Percentiles rank a stretch among this genome's conserved stretches.
Conservation (phyloP, 352 stramenopile genomes). For the Globisporangium okanoganense region DNA sequence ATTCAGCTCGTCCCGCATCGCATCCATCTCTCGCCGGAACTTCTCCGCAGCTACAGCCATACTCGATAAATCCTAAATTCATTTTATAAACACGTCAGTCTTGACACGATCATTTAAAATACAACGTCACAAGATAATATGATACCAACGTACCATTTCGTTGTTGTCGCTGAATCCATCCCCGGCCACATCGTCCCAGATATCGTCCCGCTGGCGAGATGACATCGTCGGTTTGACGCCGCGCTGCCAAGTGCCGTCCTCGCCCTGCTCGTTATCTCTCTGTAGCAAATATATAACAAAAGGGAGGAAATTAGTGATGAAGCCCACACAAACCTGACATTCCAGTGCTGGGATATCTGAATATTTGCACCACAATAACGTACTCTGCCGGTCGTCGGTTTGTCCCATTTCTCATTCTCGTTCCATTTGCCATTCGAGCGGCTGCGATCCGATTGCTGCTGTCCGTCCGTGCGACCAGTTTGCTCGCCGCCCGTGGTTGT, state of each 20-base stretch:
- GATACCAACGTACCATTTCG: conserved; percentile 44
- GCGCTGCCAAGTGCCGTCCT: conserved; percentile 58
- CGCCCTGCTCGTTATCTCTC: conserved; percentile 30
- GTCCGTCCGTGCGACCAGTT: conserved; percentile 9
- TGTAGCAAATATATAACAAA: neutral
- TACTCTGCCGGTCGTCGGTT: conserved; percentile 27
- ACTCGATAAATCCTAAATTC: conserved; percentile 70
- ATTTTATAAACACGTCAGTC: neutral
- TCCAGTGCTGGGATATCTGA: neutral
- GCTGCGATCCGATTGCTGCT: conserved; percentile 35
- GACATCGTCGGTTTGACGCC: conserved; percentile 33
- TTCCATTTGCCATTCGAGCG: conserved; percentile 48
- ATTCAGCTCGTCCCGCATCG: conserved; percentile 58
- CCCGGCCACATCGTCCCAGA: conserved; percentile 78
- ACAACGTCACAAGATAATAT: conserved; percentile 1
- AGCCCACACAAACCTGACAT: neutral
- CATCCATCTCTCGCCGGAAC: conserved; percentile 85
- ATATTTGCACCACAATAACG: neutral
- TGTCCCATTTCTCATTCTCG: conserved; percentile 41
- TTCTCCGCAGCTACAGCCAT: conserved; percentile 79
- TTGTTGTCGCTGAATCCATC: conserved; percentile 35
- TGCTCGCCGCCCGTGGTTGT: conserved; percentile 21
- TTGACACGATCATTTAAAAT: neutral
- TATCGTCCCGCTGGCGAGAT: conserved; percentile 37
- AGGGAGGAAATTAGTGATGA: neutral